Conservation (phyloP, 257 asterid genomes). For the Scutellaria minor region DNA sequence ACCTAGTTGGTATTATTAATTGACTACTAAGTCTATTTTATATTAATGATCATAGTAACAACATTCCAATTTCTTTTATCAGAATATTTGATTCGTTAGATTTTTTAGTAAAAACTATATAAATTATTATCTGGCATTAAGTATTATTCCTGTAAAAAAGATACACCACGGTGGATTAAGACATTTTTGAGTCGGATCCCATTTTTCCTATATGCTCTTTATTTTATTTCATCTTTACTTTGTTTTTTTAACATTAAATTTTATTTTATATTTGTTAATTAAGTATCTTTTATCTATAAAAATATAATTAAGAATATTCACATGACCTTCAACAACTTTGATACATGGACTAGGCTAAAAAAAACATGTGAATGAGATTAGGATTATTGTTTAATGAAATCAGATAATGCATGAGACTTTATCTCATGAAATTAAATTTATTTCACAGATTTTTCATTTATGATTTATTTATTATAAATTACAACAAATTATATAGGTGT, state of each 20-base stretch:
- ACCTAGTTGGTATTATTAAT: constrained; percentile 31
- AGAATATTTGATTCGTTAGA: constrained; percentile 21
- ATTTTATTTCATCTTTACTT: neutral
- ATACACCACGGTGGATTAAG: constrained; percentile 39
- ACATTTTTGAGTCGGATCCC: constrained; percentile 34
- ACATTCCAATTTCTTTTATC: neutral
- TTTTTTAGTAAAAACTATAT: neutral
- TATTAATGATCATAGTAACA: neutral
- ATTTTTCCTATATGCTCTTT: constrained; percentile 10
- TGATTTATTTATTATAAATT: too few species aligned
- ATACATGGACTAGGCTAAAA: too few species aligned
- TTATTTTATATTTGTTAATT: neutral
- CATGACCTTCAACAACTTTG: neutral
- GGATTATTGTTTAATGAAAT: too few species aligned
- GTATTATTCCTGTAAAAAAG: constrained; percentile 26
- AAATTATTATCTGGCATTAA: constrained; percentile 19
- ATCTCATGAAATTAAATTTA: too few species aligned
- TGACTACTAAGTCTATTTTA: neutral
- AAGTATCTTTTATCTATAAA: constrained; percentile 10
- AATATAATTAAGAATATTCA: neutral
- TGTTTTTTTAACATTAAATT: neutral
- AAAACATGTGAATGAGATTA: too few species aligned
- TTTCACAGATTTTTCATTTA: too few species aligned
- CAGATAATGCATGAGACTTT: too few species aligned
- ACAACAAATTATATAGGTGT: too few species aligned